Evolutionary conservation across 169 alveolate genomes (phyloP).

Genomic region (Eimeria sp.): DNA sequence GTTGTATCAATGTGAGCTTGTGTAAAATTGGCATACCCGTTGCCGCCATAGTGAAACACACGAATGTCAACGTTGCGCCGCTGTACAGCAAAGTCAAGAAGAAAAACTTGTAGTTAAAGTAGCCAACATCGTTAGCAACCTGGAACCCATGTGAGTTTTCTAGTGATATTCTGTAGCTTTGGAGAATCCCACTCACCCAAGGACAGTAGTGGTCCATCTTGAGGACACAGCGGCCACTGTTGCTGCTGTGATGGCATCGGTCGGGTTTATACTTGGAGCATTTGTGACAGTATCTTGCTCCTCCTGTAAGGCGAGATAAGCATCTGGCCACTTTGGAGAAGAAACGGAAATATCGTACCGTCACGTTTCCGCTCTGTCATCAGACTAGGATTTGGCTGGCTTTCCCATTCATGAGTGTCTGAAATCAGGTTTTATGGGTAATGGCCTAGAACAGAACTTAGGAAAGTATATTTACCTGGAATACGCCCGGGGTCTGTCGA

Average conservation of each 20-base stretch:
- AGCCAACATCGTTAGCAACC: slow-evolving; percentile 81
- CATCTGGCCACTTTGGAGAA: background rate
- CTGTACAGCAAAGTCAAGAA: slow-evolving; percentile 85
- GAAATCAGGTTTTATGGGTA: background rate
- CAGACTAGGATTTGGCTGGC: slow-evolving; percentile 60
- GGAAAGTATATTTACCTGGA: slow-evolving; percentile 50
- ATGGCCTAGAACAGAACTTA: background rate
- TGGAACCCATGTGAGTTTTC: background rate
- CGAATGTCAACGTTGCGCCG: slow-evolving; percentile 39
- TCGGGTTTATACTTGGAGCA: slow-evolving; percentile 81
- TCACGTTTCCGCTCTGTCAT: slow-evolving; percentile 78
- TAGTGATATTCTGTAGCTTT: too few species aligned
- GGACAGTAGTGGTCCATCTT: slow-evolving; percentile 84
- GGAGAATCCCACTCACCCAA: slow-evolving; percentile 44
- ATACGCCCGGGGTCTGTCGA: slow-evolving; percentile 70
- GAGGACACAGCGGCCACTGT: slow-evolving; percentile 70
- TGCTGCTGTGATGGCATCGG: slow-evolving; percentile 80
- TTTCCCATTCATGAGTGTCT: slow-evolving; percentile 76
- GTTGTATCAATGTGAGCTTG: background rate
- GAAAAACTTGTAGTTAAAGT: slow-evolving; percentile 84
- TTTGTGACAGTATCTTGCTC: slow-evolving; percentile 78
- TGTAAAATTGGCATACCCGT: slow-evolving; percentile 15
- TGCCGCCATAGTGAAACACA: slow-evolving; percentile 40
- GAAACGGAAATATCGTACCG: slow-evolving; percentile 10
- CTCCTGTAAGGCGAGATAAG: slow-evolving; percentile 4